These are phyloP conservation scores for Trypanosomatidae sp. DNA, from an alignment of 208 protist genomes.

Conservation along the genomic window DNA sequence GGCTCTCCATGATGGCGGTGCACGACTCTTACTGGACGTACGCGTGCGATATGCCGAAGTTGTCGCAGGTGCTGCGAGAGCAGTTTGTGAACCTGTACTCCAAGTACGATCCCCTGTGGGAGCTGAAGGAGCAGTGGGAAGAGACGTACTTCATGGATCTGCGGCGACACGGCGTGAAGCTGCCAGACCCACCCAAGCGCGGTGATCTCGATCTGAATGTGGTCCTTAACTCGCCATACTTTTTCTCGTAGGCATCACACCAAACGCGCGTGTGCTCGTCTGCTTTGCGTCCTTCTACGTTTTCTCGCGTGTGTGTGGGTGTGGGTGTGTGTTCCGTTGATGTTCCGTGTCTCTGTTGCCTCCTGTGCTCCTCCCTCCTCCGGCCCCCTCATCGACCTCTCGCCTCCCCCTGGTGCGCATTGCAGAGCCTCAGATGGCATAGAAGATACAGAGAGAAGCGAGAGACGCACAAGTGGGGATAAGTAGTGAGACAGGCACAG, in stretches of 20 bases:
- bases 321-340: background rate
- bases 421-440: background rate
- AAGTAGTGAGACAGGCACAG: background rate
- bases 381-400: background rate
- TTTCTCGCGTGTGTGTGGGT: background rate
- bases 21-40: constrained; percentile 99
- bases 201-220: constrained; percentile 85
- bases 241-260: constrained; percentile 73
- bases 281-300: background rate
- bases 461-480: background rate
- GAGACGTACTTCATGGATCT: constrained; percentile 90
- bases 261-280: background rate
- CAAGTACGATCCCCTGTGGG: constrained; percentile 90
- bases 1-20: constrained; percentile 95
- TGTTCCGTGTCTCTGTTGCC: background rate
- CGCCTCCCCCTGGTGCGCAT: background rate
- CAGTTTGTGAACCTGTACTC: constrained; percentile 97
- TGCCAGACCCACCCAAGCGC: constrained; percentile 88
- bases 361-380: background rate
- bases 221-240: constrained; percentile 90
- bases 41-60: constrained; percentile 89
- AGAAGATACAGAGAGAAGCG: background rate
- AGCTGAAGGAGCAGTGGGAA: constrained; percentile 93
- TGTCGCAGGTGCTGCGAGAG: constrained; percentile 94
- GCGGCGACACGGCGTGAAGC: constrained; percentile 71